Percentiles rank a stretch among this genome's conserved stretches.
phyloP scores from a whole-genome alignment of 352 stramenopile genomes.

The Hyaloperonospora brassicae region DNA sequence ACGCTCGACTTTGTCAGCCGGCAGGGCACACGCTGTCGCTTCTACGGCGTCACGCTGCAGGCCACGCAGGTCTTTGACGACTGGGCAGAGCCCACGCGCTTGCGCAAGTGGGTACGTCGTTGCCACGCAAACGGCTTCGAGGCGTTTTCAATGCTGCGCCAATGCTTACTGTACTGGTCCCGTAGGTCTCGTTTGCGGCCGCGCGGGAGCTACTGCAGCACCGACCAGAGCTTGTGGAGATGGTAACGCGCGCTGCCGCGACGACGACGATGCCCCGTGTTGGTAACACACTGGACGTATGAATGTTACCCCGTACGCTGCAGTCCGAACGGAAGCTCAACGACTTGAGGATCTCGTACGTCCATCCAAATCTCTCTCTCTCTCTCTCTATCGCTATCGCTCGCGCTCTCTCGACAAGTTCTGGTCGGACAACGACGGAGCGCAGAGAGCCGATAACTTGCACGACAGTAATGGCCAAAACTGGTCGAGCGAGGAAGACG shows the following conservation, averaged over 20 bases:
- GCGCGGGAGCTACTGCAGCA: conserved; percentile 22
- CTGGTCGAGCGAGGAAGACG: too few relatives aligned
- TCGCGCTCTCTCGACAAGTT: too few relatives aligned
- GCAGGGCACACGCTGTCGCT: conserved; percentile 39
- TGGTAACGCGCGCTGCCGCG: conserved; percentile 26
- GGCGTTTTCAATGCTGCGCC: too few relatives aligned
- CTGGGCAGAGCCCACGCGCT: conserved; percentile 49
- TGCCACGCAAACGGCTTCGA: background rate
- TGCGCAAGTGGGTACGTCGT: conserved; percentile 45
- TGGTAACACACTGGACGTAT: too few relatives aligned
- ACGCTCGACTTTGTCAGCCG: conserved; percentile 40
- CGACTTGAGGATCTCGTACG: too few relatives aligned
- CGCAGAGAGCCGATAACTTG: too few relatives aligned
- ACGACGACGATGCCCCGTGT: background rate
- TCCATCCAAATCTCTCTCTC: too few relatives aligned
- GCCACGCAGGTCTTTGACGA: conserved; percentile 35
- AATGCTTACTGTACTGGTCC: background rate
- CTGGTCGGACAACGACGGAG: too few relatives aligned
- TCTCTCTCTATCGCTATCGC: too few relatives aligned
- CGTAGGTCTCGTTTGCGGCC: conserved; percentile 28
- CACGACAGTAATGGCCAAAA: too few relatives aligned
- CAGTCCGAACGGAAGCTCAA: too few relatives aligned
- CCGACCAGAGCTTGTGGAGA: conserved; percentile 38
- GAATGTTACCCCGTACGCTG: too few relatives aligned
- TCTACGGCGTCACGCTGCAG: conserved; percentile 40